Evolutionary conservation across 1,284 basidiomycete species (phyloP).

Genomic region (Phellinidium pouzarii): DNA sequence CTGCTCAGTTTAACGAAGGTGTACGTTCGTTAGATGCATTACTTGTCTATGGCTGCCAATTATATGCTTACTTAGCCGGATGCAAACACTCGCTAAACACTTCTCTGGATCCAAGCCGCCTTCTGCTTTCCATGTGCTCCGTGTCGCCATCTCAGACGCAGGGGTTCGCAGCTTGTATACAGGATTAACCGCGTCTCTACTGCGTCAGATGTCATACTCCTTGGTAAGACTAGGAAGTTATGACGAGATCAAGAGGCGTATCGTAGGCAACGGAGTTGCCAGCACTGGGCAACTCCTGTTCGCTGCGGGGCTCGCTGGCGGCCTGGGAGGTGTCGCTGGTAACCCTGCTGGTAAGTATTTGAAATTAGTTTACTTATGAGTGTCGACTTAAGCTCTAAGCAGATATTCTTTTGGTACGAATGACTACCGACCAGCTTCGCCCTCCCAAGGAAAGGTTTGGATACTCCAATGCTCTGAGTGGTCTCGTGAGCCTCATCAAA

Average conservation of each 20-base stretch:
- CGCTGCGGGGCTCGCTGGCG: conserved; percentile 68
- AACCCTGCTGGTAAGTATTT: conserved; percentile 64
- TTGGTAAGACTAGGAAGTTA: conserved; percentile 83
- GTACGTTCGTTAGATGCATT: conserved; percentile 32
- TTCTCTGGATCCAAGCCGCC: conserved; percentile 34
- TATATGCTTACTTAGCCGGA: conserved; percentile 42
- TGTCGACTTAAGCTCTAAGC: conserved; percentile 2
- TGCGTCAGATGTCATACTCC: conserved; percentile 91
- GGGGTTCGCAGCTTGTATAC: conserved; percentile 74
- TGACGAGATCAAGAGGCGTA: conserved; percentile 62
- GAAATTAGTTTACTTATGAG: conserved; percentile 4
- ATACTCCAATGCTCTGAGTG: conserved; percentile 73
- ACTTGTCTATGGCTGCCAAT: conserved; percentile 4
- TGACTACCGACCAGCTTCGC: conserved; percentile 81
- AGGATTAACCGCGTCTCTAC: conserved; percentile 77
- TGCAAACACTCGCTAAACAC: conserved; percentile 59
- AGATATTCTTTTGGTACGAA: conserved; percentile 76
- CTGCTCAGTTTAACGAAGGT: conserved; percentile 83
- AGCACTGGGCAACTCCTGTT: conserved; percentile 50
- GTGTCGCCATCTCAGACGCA: conserved; percentile 47
- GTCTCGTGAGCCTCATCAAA: conserved; percentile 55
- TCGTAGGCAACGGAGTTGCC: conserved; percentile 32
- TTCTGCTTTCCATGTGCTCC: conserved; percentile 53
- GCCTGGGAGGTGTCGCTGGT: conserved; percentile 71
- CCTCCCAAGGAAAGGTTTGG: conserved; percentile 67